These are phyloP conservation scores for Drosera capensis DNA, from an alignment of 148 eudicot genomes.

Conservation along the genomic window DNA sequence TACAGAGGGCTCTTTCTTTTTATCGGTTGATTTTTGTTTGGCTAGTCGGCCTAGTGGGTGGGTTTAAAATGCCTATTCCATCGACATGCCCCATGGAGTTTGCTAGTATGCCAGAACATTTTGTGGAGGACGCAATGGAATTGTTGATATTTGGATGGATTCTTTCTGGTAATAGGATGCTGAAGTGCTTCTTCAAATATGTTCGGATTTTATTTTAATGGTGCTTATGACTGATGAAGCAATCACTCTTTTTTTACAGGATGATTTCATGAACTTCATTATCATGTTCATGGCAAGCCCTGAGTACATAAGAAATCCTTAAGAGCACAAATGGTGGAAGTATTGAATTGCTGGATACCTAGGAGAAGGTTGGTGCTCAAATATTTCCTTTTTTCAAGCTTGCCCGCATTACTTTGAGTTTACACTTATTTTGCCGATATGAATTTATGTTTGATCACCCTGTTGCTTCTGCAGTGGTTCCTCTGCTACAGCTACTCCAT, in stretches of 20 bases:
- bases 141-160: constrained; percentile 92
- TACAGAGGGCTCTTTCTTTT: constrained; percentile 72
- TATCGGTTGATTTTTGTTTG: constrained; percentile 82
- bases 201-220: no score
- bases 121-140: constrained; percentile 95
- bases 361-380: constrained; percentile 43
- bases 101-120: constrained; percentile 97
- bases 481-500: constrained; percentile 55
- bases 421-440: no score
- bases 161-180: constrained; percentile 38
- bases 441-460: not conserved
- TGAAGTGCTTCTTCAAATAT: not conserved
- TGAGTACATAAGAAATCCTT: constrained; percentile 79
- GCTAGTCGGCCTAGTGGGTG: constrained; percentile 78
- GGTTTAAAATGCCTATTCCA: constrained; percentile 88
- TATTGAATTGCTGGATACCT: constrained; percentile 97
- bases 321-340: constrained; percentile 98
- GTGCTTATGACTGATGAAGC: no score
- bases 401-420: no score
- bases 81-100: constrained; percentile 65
- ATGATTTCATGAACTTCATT: constrained; percentile 94
- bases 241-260: constrained; percentile 34
- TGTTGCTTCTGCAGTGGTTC: constrained; percentile 46
- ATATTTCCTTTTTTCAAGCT: not conserved
- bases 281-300: constrained; percentile 99